Conservation (phyloP, 2,329 filamentous ascomycete species). For the Sporothrix brunneoviolacea region DNA sequence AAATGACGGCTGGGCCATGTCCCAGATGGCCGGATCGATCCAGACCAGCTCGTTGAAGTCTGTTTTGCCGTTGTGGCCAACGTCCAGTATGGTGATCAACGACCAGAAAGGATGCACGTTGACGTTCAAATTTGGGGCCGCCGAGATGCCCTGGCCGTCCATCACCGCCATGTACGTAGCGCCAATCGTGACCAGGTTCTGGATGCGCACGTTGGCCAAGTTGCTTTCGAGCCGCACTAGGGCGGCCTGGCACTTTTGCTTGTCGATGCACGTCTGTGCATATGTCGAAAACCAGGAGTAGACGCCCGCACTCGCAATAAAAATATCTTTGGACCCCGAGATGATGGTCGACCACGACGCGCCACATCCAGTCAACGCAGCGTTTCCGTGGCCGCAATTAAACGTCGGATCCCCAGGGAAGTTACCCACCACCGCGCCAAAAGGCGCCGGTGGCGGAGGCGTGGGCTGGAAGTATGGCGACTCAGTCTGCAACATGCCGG, state of each 20-base stretch:
- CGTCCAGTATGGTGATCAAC: too few relatives aligned
- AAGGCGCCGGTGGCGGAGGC: slow-evolving; percentile 29
- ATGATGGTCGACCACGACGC: too few relatives aligned
- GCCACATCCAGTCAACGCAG: too few relatives aligned
- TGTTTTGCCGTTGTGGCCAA: slow-evolving; percentile 9
- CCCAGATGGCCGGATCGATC: slow-evolving; percentile 26
- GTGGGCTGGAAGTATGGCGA: slow-evolving; percentile 53
- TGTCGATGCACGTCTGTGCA: not conserved
- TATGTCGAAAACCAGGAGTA: not conserved
- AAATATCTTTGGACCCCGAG: too few relatives aligned
- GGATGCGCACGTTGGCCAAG: not conserved
- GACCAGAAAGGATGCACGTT: too few relatives aligned
- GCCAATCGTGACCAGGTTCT: not conserved
- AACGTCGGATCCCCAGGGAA: too few relatives aligned
- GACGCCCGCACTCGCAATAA: not conserved
- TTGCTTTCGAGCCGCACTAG: not conserved
- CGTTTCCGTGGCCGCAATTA: too few relatives aligned
- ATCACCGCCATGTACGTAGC: not conserved
- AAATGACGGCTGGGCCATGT: slow-evolving; percentile 25
- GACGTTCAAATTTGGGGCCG: too few relatives aligned
- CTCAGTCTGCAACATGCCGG: slow-evolving; percentile 61
- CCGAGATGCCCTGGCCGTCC: too few relatives aligned
- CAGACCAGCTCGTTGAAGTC: slow-evolving; percentile 21
- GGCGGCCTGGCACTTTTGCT: not conserved
- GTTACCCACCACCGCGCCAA: not conserved